phyloP scores from a whole-genome alignment of 768 basidiomycete genomes.

The Boletus rubescentipes region DNA sequence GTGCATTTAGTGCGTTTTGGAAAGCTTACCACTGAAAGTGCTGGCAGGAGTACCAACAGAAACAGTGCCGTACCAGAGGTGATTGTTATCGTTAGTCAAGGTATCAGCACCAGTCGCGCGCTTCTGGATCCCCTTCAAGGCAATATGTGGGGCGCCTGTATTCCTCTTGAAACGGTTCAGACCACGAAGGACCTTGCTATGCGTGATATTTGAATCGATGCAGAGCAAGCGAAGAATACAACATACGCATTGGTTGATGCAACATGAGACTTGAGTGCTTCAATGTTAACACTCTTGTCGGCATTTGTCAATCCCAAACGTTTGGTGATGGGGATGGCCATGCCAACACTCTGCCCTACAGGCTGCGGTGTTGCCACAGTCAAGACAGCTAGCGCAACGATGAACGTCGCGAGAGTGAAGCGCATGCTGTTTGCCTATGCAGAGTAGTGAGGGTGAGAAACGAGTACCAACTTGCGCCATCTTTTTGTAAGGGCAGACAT shows the following conservation, averaged over 20 bases:
- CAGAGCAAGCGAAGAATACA: background rate
- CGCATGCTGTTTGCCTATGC: background rate
- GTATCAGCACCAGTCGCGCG: background rate
- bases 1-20: background rate
- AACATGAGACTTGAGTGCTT: slow-evolving; percentile 8
- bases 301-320: background rate
- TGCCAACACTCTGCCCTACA: background rate
- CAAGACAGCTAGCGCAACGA: slow-evolving; percentile 2
- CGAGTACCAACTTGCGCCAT: no score
- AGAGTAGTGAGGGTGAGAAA: no score
- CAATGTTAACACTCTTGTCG: background rate
- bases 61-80: slow-evolving; percentile 15
- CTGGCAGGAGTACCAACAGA: slow-evolving; percentile 8
- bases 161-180: slow-evolving; percentile 2
- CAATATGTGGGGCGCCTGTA: background rate
- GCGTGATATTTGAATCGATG: background rate
- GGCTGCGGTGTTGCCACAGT: slow-evolving; percentile 4
- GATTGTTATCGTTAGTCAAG: background rate
- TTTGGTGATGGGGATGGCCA: slow-evolving; percentile 8
- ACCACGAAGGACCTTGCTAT: slow-evolving; percentile 3
- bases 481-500: no score
- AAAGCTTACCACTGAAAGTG: background rate
- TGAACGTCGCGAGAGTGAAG: background rate
- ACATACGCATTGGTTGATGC: slow-evolving; percentile 3
- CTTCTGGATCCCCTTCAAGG: background rate